Percentiles rank a stretch among this genome's conserved stretches.
phyloP scores from a whole-genome alignment of 2,329 filamentous ascomycete genomes.

The Aspergillus fructus region DNA sequence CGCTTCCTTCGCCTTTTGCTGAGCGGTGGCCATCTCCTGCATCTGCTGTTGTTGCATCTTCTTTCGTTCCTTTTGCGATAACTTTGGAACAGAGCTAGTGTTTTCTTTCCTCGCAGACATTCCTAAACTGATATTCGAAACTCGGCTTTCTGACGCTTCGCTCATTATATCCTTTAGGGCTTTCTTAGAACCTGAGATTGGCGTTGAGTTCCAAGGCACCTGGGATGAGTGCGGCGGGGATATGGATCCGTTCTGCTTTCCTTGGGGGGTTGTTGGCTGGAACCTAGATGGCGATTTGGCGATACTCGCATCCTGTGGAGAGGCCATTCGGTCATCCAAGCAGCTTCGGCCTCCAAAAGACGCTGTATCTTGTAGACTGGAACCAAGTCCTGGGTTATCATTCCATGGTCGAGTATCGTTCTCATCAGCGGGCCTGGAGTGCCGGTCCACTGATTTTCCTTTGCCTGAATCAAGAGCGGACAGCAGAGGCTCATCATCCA shows the following conservation, averaged over 20 bases:
- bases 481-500: slow-evolving; percentile 73
- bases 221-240: slow-evolving; percentile 30
- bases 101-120: slow-evolving; percentile 48
- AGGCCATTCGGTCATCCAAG: slow-evolving; percentile 31
- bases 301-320: slow-evolving; percentile 17
- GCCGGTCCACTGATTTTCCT: slow-evolving; percentile 30
- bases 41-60: slow-evolving; percentile 69
- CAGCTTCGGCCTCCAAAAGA: slow-evolving; percentile 28
- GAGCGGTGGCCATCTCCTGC: slow-evolving; percentile 40
- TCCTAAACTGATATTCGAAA: slow-evolving; percentile 55
- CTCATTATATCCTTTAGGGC: slow-evolving; percentile 77
- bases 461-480: slow-evolving; percentile 27
- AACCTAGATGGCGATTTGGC: slow-evolving; percentile 27
- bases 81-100: slow-evolving; percentile 52
- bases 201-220: slow-evolving; percentile 54
- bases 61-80: slow-evolving; percentile 93
- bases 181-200: slow-evolving; percentile 62
- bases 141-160: slow-evolving; percentile 53
- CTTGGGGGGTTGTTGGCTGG: slow-evolving; percentile 19
- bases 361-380: slow-evolving; percentile 26
- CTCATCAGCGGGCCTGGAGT: slow-evolving; percentile 16
- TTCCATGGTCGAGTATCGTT: slow-evolving; percentile 21
- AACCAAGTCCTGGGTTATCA: slow-evolving; percentile 26
- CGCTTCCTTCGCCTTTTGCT: slow-evolving; percentile 36
- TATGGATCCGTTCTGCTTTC: slow-evolving; percentile 25